phyloP scores from a whole-genome alignment of 2,329 filamentous ascomycete species.

The Diplodia intermedia region DNA sequence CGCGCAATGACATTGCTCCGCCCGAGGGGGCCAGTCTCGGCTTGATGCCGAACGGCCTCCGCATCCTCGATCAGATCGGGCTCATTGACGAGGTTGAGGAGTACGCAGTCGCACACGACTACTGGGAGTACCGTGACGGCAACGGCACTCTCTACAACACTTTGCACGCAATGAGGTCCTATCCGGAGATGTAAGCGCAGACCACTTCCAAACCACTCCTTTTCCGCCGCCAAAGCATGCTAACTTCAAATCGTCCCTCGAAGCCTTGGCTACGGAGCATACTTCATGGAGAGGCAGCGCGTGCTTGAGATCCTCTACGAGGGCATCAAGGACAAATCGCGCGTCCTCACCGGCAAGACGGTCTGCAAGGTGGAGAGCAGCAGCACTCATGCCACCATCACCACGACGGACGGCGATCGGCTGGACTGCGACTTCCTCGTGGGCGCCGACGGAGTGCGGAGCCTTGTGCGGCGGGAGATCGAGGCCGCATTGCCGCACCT shows the following conservation, averaged over 20 bases:
- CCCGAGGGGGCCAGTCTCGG: constrained; percentile 26
- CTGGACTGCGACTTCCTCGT: constrained; percentile 30
- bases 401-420: constrained; percentile 23
- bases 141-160: constrained; percentile 31
- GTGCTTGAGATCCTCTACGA: constrained; percentile 39
- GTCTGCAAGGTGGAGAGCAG: constrained; percentile 1
- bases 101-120: constrained; percentile 12
- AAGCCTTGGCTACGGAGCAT: constrained; percentile 20
- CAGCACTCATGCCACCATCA: not conserved
- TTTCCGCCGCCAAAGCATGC: not conserved
- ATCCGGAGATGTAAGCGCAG: not conserved
- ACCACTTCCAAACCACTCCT: too few species aligned
- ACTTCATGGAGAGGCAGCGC: constrained; percentile 41
- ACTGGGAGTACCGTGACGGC: constrained; percentile 25
- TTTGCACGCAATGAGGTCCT: constrained; percentile 32
- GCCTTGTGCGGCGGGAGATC: constrained; percentile 30
- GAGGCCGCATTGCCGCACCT: constrained; percentile 1
- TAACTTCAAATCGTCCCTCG: too few species aligned
- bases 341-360: constrained; percentile 35
- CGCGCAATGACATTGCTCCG: constrained; percentile 32
- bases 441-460: constrained; percentile 32
- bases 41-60: constrained; percentile 29
- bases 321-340: constrained; percentile 38
- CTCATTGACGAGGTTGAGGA: constrained; percentile 13
- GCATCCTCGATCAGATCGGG: constrained; percentile 32